These are phyloP conservation scores for Blastomyces percursus DNA, from an alignment of 2,329 filamentous ascomycete species.

Conservation along the genomic window DNA sequence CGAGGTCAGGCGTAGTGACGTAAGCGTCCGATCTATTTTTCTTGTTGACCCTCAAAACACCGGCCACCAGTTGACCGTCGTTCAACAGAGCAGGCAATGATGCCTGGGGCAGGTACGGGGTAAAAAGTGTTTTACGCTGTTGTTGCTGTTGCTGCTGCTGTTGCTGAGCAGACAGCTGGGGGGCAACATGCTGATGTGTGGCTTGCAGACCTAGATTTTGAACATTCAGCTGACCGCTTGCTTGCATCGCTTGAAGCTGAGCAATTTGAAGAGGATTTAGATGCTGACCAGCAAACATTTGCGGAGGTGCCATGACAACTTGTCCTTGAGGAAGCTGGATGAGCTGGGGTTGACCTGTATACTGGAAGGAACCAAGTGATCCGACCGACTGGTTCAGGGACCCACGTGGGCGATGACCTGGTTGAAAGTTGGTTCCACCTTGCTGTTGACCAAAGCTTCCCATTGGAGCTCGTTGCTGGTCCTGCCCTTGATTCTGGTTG, in stretches of 20 bases:
- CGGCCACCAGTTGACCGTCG: constrained; percentile 89
- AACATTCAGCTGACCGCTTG: constrained; percentile 65
- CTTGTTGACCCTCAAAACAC: constrained; percentile 96
- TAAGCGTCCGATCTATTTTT: constrained; percentile 99
- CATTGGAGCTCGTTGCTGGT: constrained; percentile 46
- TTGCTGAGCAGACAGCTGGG: constrained; percentile 44
- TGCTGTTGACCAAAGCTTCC: constrained; percentile 59
- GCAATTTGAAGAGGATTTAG: constrained; percentile 71
- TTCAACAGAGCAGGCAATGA: constrained; percentile 80
- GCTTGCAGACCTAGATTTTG: constrained; percentile 57
- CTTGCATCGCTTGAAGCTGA: constrained; percentile 53
- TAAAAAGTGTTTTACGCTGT: constrained; percentile 96
- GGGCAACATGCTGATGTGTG: constrained; percentile 62
- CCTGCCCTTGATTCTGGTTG: constrained; percentile 36
- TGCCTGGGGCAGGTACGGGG: constrained; percentile 90
- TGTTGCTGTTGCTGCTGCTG: constrained; percentile 63
- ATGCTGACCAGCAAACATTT: constrained; percentile 68
- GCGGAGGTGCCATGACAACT: constrained; percentile 65
- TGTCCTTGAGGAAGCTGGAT: constrained; percentile 75
- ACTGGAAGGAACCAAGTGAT: constrained; percentile 77
- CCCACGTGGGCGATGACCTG: constrained; percentile 73
- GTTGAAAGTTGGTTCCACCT: constrained; percentile 67
- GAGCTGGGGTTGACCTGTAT: constrained; percentile 73
- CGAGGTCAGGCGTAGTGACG: constrained; percentile 85
- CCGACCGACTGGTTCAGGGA: constrained; percentile 82